Evolutionary conservation across 148 eudicot species (phyloP).

Genomic region (Rhododendron vialii): DNA sequence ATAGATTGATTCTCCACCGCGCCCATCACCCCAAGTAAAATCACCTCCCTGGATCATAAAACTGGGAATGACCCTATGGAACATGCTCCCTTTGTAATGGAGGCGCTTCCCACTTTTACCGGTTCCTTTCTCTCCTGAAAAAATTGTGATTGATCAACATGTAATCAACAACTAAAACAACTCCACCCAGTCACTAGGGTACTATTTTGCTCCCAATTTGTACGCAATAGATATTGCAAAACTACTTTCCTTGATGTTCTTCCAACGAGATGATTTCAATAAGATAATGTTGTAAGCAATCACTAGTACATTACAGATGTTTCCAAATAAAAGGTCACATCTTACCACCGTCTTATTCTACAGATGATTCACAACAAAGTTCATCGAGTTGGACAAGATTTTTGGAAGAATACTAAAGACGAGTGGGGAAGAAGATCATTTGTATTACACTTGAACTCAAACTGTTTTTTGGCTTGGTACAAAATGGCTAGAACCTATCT

Average conservation of each 20-base stretch:
- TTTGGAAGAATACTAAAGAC: no score
- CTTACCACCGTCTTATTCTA: background rate
- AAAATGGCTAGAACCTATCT: no score
- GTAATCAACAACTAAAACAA: background rate
- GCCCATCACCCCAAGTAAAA: conserved; percentile 88
- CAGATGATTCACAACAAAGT: background rate
- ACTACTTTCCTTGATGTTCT: background rate
- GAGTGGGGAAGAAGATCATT: no score
- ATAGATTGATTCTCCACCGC: conserved; percentile 97
- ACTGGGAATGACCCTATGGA: conserved; percentile 25
- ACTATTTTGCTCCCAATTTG: background rate
- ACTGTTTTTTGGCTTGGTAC: no score
- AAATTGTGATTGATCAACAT: background rate
- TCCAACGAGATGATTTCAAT: background rate
- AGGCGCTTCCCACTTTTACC: conserved; percentile 30
- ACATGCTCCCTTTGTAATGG: conserved; percentile 21
- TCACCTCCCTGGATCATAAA: conserved; percentile 61
- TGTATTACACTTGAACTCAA: no score
- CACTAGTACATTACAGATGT: background rate
- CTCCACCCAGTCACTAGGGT: background rate
- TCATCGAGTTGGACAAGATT: background rate
- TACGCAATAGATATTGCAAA: background rate
- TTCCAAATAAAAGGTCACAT: background rate
- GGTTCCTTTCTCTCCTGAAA: conserved; percentile 38
- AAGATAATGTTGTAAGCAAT: background rate